Evolutionary conservation across 352 stramenopile genomes (phyloP), one percentile per base, ranked within the genome.

Genomic region (Globisporangium orthogonon): DNA sequence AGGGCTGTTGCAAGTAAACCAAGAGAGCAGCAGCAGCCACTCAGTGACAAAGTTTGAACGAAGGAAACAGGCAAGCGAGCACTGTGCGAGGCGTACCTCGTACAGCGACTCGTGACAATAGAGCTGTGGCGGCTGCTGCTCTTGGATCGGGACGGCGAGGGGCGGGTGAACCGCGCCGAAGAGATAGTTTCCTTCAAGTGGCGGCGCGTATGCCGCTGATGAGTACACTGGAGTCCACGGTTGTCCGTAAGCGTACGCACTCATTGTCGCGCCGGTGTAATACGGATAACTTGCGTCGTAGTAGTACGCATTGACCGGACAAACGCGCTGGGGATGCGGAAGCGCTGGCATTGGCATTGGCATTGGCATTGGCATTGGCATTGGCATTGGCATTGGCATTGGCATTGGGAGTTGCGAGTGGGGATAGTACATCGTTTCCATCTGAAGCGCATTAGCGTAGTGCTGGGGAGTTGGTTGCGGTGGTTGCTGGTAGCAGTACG

Each of bases 251-350:
- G 40, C 7, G 39, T 56, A 60, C 58, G 35, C 29, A 18, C 40
- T 54, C 23, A 23, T 37, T 6, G 45, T 23, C 15, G 52, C 45
- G 3, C 48, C 30, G 7, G 28, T 48, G 47, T 51, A 60, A 29
- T 52, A 64, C 45, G 39, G 50, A 40, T 47, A 29, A n/a, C 23
- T 39, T 3, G 37, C 35, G 29, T 56, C 44, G 23, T 30, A 43
- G 45, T 70, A 64, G 46, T 64, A 65, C 3, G 28, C n/a, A 1
- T 50, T 43, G 9, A 58, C 37, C 29, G 66, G 58, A 7, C 58
- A 63, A 7, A 64, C 37, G 10, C 57, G 62, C 33, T 69, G 29
- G 29, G 54, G 18, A 4, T 37, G 7, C 31, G 46, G 37, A 7
- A 37, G 50, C 11, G 48, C 10, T 11, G 50, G 18, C 6, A 44